phyloP scores from a whole-genome alignment of 176 grass and related monocot species.

The Cocos nucifera region DNA sequence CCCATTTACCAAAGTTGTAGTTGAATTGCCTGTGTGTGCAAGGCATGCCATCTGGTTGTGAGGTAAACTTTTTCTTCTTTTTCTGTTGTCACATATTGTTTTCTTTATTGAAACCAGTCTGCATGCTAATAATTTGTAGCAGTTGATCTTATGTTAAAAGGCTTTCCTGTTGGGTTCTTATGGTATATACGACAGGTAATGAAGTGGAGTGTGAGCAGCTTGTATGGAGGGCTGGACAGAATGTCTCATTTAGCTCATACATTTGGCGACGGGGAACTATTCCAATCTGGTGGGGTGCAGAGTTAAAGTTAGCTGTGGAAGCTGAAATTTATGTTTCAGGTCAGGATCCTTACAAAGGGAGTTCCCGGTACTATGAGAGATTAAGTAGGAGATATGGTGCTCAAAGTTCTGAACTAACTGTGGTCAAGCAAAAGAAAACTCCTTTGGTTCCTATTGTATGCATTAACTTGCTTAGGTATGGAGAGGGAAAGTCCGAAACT shows the following conservation, averaged over 20 bases:
- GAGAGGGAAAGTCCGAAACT: conserved; percentile 74
- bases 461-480: conserved; percentile 83
- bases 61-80: too few species aligned
- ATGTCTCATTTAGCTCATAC: conserved; percentile 70
- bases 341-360: conserved; percentile 79
- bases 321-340: conserved; percentile 91
- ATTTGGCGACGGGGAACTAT: conserved; percentile 93
- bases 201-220: conserved; percentile 97
- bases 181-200: conserved; percentile 29
- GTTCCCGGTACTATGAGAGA: conserved; percentile 72
- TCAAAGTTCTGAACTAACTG: conserved; percentile 48
- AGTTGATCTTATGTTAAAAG: too few species aligned
- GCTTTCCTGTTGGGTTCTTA: too few species aligned
- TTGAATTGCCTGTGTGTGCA: too few species aligned
- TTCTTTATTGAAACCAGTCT: too few species aligned
- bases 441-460: conserved; percentile 71
- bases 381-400: conserved; percentile 70
- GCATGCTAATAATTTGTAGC: too few species aligned
- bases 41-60: too few species aligned
- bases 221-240: conserved; percentile 51
- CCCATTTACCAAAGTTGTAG: too few species aligned
- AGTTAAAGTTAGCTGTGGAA: conserved; percentile 71
- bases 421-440: conserved; percentile 59
- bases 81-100: too few species aligned
- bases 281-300: conserved; percentile 96